Evolutionary conservation across 192 early-diverging fungal species (phyloP), one percentile per base, ranked within the genome.

Genomic region (Powellomyces hirtus): DNA sequence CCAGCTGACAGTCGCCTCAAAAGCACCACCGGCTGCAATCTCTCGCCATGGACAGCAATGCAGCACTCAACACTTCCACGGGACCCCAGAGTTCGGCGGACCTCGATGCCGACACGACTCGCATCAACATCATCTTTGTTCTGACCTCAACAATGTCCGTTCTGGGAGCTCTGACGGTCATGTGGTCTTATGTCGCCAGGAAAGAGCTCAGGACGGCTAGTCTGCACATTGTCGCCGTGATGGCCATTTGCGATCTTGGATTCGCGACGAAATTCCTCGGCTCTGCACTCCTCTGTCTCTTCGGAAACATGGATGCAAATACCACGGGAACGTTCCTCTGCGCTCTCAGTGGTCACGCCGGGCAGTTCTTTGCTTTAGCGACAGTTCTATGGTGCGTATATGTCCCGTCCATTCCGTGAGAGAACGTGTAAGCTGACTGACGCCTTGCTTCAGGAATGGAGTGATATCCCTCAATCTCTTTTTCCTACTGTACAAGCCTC

Each of bases 301-400:
- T 50, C 22, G 62, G 62, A 34, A 3, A 64, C 33, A 10, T 18
- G 1, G 40, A 20, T 16, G 29, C n/a, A 0, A 18, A 26, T 16
- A 5, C 24, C 13, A 64, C 62, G 5, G 62, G 62, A 1, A 64
- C 62, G 16, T 1, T 34, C n/a, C 44, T 64, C 4, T 64, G 62
- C 49, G 44, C 26, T 8, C 5, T 64, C 7, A 45, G 38, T 22
- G 62, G 62, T 6, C 62, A 64, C 22, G 42, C 44, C 10, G 62
- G 62, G 14, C 62, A 64, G 46, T 64, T 64, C 34, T 64, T 64
- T 64, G 62, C 62, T 1, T 46, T 64, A 4, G 46, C 62, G 10
- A 49, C 62, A 33, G 44, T 64, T 14, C 30, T 63, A 27, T 63
- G 61, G 61, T 59, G 37, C 24, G 29, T 37, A 37, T 14, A 42